Conservation (phyloP, 2,329 filamentous ascomycete genomes). For the Aspergillus intermedius region DNA sequence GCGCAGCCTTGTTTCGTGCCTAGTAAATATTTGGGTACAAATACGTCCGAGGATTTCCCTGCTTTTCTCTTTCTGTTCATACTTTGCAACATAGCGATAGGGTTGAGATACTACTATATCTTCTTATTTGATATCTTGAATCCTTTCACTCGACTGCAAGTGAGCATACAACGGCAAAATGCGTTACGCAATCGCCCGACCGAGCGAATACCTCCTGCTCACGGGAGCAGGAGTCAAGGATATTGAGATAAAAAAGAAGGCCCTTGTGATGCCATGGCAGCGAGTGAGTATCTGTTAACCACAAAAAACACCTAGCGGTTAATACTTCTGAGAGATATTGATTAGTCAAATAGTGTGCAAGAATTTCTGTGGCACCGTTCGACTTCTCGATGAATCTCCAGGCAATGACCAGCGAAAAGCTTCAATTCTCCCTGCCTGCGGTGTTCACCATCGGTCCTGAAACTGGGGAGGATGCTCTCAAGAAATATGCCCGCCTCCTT, state of each 20-base stretch:
- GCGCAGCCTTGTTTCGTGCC: too few species aligned
- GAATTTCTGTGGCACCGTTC: conserved; percentile 45
- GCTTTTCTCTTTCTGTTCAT: too few species aligned
- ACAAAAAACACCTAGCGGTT: not conserved
- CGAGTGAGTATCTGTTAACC: conserved; percentile 31
- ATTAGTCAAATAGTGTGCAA: conserved; percentile 17
- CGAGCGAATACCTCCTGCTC: conserved; percentile 80
- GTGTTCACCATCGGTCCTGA: conserved; percentile 82
- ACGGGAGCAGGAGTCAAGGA: conserved; percentile 70
- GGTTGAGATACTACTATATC: too few species aligned
- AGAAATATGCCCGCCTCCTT: conserved; percentile 76
- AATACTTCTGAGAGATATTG: not conserved
- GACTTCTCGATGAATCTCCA: conserved; percentile 78
- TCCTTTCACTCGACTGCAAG: too few species aligned
- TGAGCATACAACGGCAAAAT: conserved; percentile 15
- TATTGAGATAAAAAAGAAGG: conserved; percentile 72
- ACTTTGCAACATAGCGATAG: too few species aligned
- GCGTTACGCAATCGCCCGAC: conserved; percentile 62
- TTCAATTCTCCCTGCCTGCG: conserved; percentile 73
- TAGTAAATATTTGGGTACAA: too few species aligned
- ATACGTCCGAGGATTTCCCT: too few species aligned
- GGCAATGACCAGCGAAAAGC: conserved; percentile 84
- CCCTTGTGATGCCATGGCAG: conserved; percentile 66
- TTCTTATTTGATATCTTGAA: too few species aligned
- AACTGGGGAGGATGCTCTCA: conserved; percentile 61